Conservation (phyloP, 768 basidiomycete genomes). For the Candolleomyces eurysporus region DNA sequence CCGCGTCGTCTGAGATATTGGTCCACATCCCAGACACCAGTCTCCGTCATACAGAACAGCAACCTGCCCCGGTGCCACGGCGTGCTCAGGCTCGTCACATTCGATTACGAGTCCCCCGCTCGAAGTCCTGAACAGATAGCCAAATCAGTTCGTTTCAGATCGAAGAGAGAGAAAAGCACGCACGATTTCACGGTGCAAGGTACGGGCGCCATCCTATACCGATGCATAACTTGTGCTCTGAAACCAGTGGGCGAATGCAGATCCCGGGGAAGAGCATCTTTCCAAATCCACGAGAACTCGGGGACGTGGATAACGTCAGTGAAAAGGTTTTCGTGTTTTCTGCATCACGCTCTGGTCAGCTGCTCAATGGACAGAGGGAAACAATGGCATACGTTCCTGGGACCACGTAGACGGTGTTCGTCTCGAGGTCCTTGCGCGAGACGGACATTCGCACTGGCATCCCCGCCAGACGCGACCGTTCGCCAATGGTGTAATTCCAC, state of each 20-base stretch:
- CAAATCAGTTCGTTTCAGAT: too few relatives aligned
- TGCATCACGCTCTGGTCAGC: too few relatives aligned
- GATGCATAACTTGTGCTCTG: slow-evolving; percentile 55
- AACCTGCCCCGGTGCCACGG: too few relatives aligned
- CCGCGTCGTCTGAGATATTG: too few relatives aligned
- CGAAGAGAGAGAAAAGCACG: slow-evolving; percentile 6
- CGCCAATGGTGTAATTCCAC: slow-evolving; percentile 86
- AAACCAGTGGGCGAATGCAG: slow-evolving; percentile 45
- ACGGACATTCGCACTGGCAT: slow-evolving; percentile 67
- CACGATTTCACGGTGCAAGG: slow-evolving; percentile 54
- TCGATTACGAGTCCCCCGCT: too few relatives aligned
- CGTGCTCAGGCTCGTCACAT: too few relatives aligned
- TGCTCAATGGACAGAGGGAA: not conserved
- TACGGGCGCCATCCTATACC: slow-evolving; percentile 65
- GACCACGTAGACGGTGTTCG: slow-evolving; percentile 75
- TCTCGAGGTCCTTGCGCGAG: slow-evolving; percentile 58
- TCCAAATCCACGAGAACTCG: slow-evolving; percentile 80
- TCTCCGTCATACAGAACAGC: too few relatives aligned
- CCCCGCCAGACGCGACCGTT: slow-evolving; percentile 68
- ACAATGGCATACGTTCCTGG: slow-evolving; percentile 52
- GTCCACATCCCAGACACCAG: too few relatives aligned
- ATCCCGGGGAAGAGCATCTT: slow-evolving; percentile 47
- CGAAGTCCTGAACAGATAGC: too few relatives aligned
- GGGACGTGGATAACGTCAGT: slow-evolving; percentile 35
- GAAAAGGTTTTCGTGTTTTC: slow-evolving; percentile 17